Conservation (phyloP, 805 yeast genomes). For the Lachancea waltii region DNA sequence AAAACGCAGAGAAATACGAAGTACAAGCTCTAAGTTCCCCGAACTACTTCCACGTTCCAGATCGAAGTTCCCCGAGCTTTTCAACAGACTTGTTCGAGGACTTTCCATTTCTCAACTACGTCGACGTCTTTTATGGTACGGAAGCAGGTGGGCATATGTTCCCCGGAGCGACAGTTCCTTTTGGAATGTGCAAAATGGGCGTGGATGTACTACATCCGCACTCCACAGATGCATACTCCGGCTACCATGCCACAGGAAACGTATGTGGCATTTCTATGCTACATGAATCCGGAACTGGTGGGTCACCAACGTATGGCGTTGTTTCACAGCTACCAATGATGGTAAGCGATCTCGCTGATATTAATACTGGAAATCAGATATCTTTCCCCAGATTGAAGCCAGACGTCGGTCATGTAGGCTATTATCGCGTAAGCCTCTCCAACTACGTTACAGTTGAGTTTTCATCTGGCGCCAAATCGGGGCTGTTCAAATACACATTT, state of each 20-base stretch:
- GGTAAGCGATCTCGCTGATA: slow-evolving; percentile 9
- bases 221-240: slow-evolving; percentile 29
- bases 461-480: slow-evolving; percentile 28
- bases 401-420: slow-evolving; percentile 27
- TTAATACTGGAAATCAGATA: slow-evolving; percentile 12
- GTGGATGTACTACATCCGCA: slow-evolving; percentile 26
- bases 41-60: background rate
- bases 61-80: background rate
- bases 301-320: slow-evolving; percentile 35
- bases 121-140: slow-evolving; percentile 34
- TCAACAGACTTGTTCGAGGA: background rate
- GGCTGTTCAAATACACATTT: slow-evolving; percentile 26
- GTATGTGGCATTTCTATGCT: slow-evolving; percentile 34
- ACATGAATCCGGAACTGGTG: slow-evolving; percentile 39
- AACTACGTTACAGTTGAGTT: slow-evolving; percentile 26
- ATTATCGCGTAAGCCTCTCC: slow-evolving; percentile 21
- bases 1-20: background rate
- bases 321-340: slow-evolving; percentile 30
- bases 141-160: slow-evolving; percentile 34
- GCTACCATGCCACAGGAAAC: slow-evolving; percentile 30
- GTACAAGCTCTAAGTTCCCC: background rate
- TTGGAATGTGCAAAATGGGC: slow-evolving; percentile 36
- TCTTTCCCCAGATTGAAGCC: slow-evolving; percentile 12
- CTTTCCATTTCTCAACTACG: slow-evolving; percentile 13
- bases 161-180: slow-evolving; percentile 35